phyloP scores from a whole-genome alignment of 2,329 filamentous ascomycete species.

The Ophiocordyceps camponoti-leonardi region DNA sequence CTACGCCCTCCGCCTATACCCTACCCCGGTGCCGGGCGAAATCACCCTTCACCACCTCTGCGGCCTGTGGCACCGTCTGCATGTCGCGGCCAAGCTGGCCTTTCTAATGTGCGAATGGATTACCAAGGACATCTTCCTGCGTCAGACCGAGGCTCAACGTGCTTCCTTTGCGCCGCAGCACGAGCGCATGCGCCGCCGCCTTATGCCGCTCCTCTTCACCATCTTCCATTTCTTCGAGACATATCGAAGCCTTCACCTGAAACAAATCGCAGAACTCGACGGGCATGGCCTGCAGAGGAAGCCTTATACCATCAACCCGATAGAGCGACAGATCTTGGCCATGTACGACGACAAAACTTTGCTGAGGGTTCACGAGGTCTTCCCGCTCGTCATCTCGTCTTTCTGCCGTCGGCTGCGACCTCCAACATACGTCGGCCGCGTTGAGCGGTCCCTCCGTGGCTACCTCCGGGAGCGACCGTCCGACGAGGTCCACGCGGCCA shows the following conservation, averaged over 20 bases:
- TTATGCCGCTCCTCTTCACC: conserved; percentile 47
- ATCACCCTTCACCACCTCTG: conserved; percentile 44
- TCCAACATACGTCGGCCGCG: conserved; percentile 44
- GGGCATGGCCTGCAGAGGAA: conserved; percentile 31
- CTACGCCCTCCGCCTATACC: conserved; percentile 43
- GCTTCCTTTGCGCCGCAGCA: conserved; percentile 41
- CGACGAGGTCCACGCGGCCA: conserved; percentile 44
- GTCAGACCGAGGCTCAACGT: conserved; percentile 35
- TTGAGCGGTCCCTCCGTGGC: conserved; percentile 45
- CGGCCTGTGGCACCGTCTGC: conserved; percentile 47
- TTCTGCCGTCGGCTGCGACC: conserved; percentile 45
- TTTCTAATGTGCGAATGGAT: conserved; percentile 47
- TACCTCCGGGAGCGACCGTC: conserved; percentile 45
- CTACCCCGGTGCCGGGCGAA: conserved; percentile 25
- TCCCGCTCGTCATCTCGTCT: conserved; percentile 45
- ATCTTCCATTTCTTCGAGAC: conserved; percentile 53
- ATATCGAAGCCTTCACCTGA: conserved; percentile 40
- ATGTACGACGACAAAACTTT: conserved; percentile 49
- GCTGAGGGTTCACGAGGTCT: conserved; percentile 45
- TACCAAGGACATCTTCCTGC: conserved; percentile 46
- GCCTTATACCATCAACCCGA: conserved; percentile 44
- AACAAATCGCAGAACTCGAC: conserved; percentile 34
- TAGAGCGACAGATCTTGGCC: conserved; percentile 42
- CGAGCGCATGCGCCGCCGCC: conserved; percentile 45
- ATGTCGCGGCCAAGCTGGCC: conserved; percentile 45